phyloP scores from a whole-genome alignment of 148 eudicot species.

The Chenopodium suecicum region DNA sequence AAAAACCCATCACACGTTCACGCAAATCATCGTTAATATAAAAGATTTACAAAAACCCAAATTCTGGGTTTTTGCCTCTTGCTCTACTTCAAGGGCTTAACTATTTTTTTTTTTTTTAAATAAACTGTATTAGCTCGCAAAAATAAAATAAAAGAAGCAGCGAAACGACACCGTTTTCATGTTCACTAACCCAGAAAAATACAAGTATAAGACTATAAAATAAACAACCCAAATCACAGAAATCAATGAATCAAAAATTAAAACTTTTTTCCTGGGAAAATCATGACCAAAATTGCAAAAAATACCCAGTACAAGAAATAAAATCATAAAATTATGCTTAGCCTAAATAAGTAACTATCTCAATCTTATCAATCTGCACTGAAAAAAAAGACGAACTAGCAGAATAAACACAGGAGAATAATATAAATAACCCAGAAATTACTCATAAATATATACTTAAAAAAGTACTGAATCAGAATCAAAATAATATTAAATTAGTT shows the following conservation, averaged over 20 bases:
- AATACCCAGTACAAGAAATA: conserved; percentile 2
- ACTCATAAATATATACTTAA: background rate
- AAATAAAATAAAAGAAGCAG: background rate
- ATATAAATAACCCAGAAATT: background rate
- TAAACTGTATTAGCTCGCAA: background rate
- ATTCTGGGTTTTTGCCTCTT: conserved; percentile 19
- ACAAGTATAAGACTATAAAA: background rate
- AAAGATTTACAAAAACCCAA: conserved; percentile 13
- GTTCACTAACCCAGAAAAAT: background rate
- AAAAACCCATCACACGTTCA: conserved; percentile 22
- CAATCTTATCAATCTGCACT: conserved; percentile 10
- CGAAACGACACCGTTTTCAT: conserved; percentile 21
- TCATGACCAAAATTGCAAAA: conserved; percentile 5
- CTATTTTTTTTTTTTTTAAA: background rate
- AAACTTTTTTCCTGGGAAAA: background rate
- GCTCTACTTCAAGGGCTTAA: conserved; percentile 14
- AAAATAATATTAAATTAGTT: background rate
- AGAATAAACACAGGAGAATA: conserved; percentile 17
- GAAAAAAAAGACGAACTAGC: conserved; percentile 9
- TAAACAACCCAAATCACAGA: conserved; percentile 8
- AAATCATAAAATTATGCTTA: conserved; percentile 20
- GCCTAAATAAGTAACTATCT: conserved; percentile 25
- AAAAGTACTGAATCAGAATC: background rate
- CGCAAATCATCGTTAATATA: conserved; percentile 26
- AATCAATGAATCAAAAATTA: conserved; percentile 1